Evolutionary conservation across 116 monocot genomes (phyloP).

Genomic region (Posidonia oceanica): DNA sequence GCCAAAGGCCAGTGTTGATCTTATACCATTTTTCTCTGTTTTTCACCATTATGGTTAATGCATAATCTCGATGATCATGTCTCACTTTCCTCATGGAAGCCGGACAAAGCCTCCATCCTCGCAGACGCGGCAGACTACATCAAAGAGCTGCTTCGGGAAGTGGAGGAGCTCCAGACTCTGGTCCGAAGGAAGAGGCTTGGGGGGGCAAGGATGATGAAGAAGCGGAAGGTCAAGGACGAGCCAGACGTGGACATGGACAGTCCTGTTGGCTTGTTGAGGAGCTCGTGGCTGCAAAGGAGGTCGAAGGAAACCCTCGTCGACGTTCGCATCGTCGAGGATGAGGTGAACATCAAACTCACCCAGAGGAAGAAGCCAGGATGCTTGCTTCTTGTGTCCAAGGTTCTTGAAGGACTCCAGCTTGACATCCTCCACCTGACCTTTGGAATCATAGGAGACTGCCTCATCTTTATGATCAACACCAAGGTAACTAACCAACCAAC

Average conservation of each 20-base stretch:
- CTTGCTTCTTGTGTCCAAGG: slow-evolving; percentile 25
- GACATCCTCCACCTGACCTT: slow-evolving; percentile 60
- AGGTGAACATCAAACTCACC: slow-evolving; percentile 62
- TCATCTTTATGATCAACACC: slow-evolving; percentile 51
- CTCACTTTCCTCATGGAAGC: background rate
- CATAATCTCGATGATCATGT: background rate
- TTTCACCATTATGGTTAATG: no score
- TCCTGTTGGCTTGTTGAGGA: slow-evolving; percentile 27
- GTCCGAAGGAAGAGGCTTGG: slow-evolving; percentile 37
- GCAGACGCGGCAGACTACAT: slow-evolving; percentile 74
- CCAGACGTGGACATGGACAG: slow-evolving; percentile 15
- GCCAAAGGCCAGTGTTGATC: no score
- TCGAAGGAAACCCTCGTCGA: slow-evolving; percentile 52
- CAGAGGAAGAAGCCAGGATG: slow-evolving; percentile 33
- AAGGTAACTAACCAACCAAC: slow-evolving; percentile 6
- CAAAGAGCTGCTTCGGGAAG: slow-evolving; percentile 58
- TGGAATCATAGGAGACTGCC: slow-evolving; percentile 60
- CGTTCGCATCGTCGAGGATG: slow-evolving; percentile 78
- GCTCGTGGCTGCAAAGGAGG: slow-evolving; percentile 71
- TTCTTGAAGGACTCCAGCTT: slow-evolving; percentile 54
- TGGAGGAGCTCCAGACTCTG: slow-evolving; percentile 49
- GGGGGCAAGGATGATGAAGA: slow-evolving; percentile 8
- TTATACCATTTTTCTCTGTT: no score
- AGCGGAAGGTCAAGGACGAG: background rate
- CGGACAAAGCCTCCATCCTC: slow-evolving; percentile 65